Conservation (phyloP, 1,284 basidiomycete species). For the Wallemia mellicola region DNA sequence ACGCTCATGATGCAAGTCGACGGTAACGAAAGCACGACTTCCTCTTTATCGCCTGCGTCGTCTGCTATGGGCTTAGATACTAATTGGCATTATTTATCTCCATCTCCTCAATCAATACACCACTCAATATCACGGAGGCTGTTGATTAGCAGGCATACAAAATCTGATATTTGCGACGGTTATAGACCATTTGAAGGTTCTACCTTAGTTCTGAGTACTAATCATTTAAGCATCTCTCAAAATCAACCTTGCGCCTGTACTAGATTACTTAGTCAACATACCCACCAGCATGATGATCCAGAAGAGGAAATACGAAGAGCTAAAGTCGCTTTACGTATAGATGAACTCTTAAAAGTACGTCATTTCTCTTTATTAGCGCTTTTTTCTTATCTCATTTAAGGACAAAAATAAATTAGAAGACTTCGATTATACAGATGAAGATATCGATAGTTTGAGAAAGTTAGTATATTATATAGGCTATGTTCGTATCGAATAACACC, state of each 20-base stretch:
- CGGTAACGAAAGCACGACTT: too few species aligned
- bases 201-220: background rate
- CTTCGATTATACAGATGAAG: slow-evolving; percentile 39
- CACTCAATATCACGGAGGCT: background rate
- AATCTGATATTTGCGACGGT: background rate
- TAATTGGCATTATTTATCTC: background rate
- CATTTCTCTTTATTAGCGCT: background rate
- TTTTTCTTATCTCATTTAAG: slow-evolving; percentile 17
- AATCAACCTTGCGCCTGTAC: background rate
- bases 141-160: background rate
- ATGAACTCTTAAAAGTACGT: slow-evolving; percentile 51
- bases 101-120: background rate
- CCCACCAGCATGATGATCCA: slow-evolving; percentile 9
- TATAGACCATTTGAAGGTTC: background rate
- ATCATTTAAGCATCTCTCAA: background rate
- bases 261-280: background rate
- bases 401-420: slow-evolving; percentile 42
- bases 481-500: too few species aligned
- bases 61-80: background rate
- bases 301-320: slow-evolving; percentile 25
- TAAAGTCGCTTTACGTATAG: slow-evolving; percentile 47
- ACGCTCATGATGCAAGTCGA: background rate
- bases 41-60: background rate
- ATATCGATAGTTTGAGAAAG: slow-evolving; percentile 37
- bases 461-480: too few species aligned